Percentiles rank a stretch among this genome's conserved stretches.
These are phyloP conservation scores for Ustilago esculenta DNA, from an alignment of 1,284 basidiomycete species.

Conservation along the genomic window DNA sequence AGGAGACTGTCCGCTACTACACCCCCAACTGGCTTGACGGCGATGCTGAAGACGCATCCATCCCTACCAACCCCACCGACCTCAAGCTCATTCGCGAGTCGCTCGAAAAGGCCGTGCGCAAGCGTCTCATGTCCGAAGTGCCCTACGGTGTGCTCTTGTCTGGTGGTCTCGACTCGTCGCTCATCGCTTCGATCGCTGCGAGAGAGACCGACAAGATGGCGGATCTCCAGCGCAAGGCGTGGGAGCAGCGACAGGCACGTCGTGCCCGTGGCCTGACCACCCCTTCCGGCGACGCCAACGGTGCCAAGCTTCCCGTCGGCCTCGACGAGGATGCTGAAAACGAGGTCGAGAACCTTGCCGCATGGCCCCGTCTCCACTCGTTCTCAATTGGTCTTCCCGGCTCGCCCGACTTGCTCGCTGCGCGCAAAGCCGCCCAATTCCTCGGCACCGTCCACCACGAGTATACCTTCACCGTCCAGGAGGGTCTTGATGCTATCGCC, in stretches of 20 bases:
- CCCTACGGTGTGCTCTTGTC: constrained; percentile 96
- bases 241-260: constrained; percentile 70
- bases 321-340: constrained; percentile 65
- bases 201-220: constrained; percentile 89
- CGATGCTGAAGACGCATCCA: constrained; percentile 71
- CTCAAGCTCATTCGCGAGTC: constrained; percentile 74
- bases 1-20: constrained; percentile 67
- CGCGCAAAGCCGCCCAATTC: constrained; percentile 90
- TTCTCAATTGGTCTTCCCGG: constrained; percentile 96
- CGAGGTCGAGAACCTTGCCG: constrained; percentile 69
- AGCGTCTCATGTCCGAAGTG: constrained; percentile 97
- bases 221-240: constrained; percentile 69
- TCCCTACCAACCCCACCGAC: constrained; percentile 78
- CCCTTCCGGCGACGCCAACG: constrained; percentile 57
- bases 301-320: constrained; percentile 68
- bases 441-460: constrained; percentile 97
- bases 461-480: constrained; percentile 97
- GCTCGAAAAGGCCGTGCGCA: constrained; percentile 90
- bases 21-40: constrained; percentile 67
- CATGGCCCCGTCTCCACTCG: constrained; percentile 97
- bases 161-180: constrained; percentile 92
- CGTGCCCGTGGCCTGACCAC: constrained; percentile 53
- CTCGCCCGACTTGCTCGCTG: constrained; percentile 94
- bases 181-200: constrained; percentile 96
- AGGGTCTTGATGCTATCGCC: constrained; percentile 95